Conservation (phyloP, 257 asterid genomes). For the Thymus quinquecostatus region DNA sequence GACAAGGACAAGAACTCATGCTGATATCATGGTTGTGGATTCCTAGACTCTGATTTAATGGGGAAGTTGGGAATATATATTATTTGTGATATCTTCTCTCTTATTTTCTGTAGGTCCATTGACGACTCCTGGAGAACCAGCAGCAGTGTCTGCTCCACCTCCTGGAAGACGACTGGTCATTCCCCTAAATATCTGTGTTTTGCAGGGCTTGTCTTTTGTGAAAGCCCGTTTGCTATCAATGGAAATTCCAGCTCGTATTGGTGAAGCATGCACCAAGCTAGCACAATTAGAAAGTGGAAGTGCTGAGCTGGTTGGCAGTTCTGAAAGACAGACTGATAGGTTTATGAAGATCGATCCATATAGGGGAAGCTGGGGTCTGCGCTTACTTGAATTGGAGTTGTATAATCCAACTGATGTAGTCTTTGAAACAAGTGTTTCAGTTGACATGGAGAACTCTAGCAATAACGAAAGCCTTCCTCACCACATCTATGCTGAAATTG, state of each 20-base stretch:
- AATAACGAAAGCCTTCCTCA: constrained; percentile 41
- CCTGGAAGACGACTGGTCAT: constrained; percentile 93
- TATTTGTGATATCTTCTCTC: constrained; percentile 28
- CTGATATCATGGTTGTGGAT: constrained; percentile 13
- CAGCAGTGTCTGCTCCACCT: constrained; percentile 54
- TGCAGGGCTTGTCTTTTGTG: constrained; percentile 83
- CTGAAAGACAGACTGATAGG: constrained; percentile 68
- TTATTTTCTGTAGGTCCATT: constrained; percentile 58
- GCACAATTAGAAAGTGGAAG: constrained; percentile 42
- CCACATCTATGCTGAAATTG: constrained; percentile 43
- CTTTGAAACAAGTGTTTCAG: constrained; percentile 89
- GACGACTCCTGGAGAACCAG: constrained; percentile 47
- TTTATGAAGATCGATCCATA: constrained; percentile 94
- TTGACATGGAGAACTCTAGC: constrained; percentile 62
- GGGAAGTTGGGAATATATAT: constrained; percentile 24
- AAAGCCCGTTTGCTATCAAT: constrained; percentile 94
- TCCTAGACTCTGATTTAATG: constrained; percentile 18
- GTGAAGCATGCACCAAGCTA: constrained; percentile 56
- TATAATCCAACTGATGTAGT: constrained; percentile 95
- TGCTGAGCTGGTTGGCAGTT: constrained; percentile 44
- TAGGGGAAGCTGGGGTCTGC: constrained; percentile 99
- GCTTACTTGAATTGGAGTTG: constrained; percentile 91
- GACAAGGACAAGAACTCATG: constrained; percentile 26
- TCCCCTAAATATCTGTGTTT: constrained; percentile 84
- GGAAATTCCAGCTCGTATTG: constrained; percentile 97